These are phyloP conservation scores for Lepiota subincarnata DNA, from an alignment of 768 basidiomycete species.

Conservation along the genomic window DNA sequence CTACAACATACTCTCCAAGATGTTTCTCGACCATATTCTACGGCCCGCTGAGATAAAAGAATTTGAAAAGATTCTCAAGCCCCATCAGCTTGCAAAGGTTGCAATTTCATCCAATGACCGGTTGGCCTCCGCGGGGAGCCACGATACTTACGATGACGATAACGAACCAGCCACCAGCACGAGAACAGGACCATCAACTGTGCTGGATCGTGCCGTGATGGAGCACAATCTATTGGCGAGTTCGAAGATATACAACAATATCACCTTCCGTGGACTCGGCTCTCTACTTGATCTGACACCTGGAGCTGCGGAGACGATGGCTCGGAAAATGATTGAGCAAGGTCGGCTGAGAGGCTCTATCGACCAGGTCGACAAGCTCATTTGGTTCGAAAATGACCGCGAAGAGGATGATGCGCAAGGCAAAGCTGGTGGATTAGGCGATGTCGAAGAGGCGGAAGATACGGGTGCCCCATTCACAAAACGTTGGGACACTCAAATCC, in stretches of 20 bases:
- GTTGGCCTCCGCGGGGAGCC: slow-evolving; percentile 62
- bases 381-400: slow-evolving; percentile 83
- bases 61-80: slow-evolving; percentile 82
- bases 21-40: slow-evolving; percentile 98
- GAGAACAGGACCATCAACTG: slow-evolving; percentile 89
- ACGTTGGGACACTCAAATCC: slow-evolving; percentile 93
- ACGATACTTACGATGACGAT: slow-evolving; percentile 44
- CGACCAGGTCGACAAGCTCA: slow-evolving; percentile 92
- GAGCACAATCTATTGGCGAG: slow-evolving; percentile 97
- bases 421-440: slow-evolving; percentile 90
- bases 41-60: slow-evolving; percentile 84
- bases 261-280: slow-evolving; percentile 92
- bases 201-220: slow-evolving; percentile 96
- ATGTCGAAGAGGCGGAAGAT: slow-evolving; percentile 83
- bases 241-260: slow-evolving; percentile 96
- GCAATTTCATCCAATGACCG: slow-evolving; percentile 80
- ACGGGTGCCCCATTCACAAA: slow-evolving; percentile 89
- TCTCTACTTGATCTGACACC: slow-evolving; percentile 85
- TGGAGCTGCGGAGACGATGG: slow-evolving; percentile 95
- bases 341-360: slow-evolving; percentile 89
- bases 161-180: slow-evolving; percentile 60
- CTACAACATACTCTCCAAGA: slow-evolving; percentile 90
- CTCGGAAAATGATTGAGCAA: slow-evolving; percentile 98
- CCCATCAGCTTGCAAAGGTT: slow-evolving; percentile 93
- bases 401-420: slow-evolving; percentile 94